A percentile compares a stretch with the other conserved stretches of the same genome.
Evolutionary conservation across 306 rosid genomes (phyloP).

Genomic region (Begonia peltatifolia): DNA sequence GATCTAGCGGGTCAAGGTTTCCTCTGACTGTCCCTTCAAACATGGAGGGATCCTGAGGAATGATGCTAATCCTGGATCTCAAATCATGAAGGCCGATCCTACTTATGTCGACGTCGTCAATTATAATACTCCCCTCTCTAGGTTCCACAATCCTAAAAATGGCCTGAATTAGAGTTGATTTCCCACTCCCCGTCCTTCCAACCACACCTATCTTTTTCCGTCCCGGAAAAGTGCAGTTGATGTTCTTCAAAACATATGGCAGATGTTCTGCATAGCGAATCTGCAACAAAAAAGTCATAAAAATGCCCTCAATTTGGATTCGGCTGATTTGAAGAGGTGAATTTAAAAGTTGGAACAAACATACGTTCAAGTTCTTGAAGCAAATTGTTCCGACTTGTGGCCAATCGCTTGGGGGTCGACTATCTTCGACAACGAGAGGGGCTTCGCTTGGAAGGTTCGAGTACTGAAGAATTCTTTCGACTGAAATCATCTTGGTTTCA

Average conservation of each 20-base stretch:
- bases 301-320: background rate
- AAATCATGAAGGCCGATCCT: constrained; percentile 86
- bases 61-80: constrained; percentile 81
- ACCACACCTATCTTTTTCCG: constrained; percentile 80
- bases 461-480: constrained; percentile 85
- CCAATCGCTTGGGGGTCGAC: constrained; percentile 72
- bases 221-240: constrained; percentile 83
- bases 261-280: constrained; percentile 91
- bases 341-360: background rate
- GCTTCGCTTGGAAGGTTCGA: constrained; percentile 65
- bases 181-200: constrained; percentile 95
- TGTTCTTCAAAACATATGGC: constrained; percentile 65
- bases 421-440: constrained; percentile 56
- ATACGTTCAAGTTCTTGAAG: constrained; percentile 62
- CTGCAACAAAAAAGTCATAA: constrained; percentile 19
- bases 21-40: constrained; percentile 90
- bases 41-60: constrained; percentile 86
- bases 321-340: no score
- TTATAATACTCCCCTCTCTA: constrained; percentile 66
- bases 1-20: constrained; percentile 64
- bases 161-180: constrained; percentile 91
- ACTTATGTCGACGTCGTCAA: constrained; percentile 62
- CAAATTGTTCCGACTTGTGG: constrained; percentile 73
- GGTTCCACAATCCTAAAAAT: constrained; percentile 86
- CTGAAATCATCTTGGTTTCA: constrained; percentile 92